These are phyloP conservation scores for Exophiala xenobiotica DNA, from an alignment of 2,329 filamentous ascomycete genomes.

Conservation along the genomic window DNA sequence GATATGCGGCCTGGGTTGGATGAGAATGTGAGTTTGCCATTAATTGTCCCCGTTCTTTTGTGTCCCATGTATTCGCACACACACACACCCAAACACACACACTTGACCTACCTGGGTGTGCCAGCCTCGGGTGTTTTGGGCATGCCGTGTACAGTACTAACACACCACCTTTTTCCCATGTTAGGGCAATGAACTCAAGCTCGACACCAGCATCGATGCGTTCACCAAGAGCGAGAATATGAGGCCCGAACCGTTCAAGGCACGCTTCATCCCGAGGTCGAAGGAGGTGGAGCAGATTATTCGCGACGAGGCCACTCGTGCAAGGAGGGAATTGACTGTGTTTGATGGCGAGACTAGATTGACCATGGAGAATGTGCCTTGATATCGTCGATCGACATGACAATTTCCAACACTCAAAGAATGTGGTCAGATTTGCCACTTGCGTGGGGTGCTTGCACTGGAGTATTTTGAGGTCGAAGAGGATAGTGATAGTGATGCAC, in stretches of 20 bases:
- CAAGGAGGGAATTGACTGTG: slow-evolving; percentile 11
- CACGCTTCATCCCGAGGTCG: slow-evolving; percentile 16
- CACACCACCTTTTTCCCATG: background rate
- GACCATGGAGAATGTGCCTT: slow-evolving; percentile 19
- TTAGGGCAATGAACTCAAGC: slow-evolving; percentile 17
- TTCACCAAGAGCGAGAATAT: slow-evolving; percentile 24
- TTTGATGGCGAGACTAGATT: slow-evolving; percentile 23
- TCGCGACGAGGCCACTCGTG: slow-evolving; percentile 10
- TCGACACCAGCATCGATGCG: slow-evolving; percentile 15
- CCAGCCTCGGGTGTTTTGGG: no score
- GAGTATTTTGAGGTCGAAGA: no score
- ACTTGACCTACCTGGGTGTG: no score
- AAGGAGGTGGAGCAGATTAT: slow-evolving; percentile 17
- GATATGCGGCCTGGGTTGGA: slow-evolving; percentile 47
- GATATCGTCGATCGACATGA: no score
- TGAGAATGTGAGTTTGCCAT: slow-evolving; percentile 20
- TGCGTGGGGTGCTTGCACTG: no score
- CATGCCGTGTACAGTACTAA: no score
- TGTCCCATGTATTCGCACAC: no score
- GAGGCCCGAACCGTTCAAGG: slow-evolving; percentile 20
- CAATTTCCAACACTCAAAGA: no score
- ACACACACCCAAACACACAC: no score
- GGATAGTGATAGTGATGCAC: no score
- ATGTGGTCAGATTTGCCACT: no score
- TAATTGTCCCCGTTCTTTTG: no score